Conservation (phyloP, 495 filamentous ascomycete genomes). For the Chaetomium fimeti region DNA sequence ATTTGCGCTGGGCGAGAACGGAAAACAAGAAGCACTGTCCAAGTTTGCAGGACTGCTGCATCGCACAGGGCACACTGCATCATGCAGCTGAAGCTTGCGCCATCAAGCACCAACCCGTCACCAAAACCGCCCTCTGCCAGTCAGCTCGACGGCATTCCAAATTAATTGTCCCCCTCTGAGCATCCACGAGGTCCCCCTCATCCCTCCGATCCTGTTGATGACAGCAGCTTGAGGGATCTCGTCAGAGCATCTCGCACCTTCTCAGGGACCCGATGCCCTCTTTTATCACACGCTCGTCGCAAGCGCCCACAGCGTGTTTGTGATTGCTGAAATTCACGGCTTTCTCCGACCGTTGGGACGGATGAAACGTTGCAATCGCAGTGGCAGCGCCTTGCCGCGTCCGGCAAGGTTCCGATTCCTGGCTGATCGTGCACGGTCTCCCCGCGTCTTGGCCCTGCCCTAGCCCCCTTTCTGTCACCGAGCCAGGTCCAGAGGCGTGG, state of each 20-base stretch:
- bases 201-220: neutral
- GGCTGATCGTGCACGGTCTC: slow-evolving; percentile 12
- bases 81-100: slow-evolving; percentile 3
- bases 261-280: neutral
- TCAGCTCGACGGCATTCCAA: slow-evolving; percentile 6
- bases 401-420: slow-evolving; percentile 8
- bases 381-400: slow-evolving; percentile 7
- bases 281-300: neutral
- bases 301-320: neutral
- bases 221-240: neutral
- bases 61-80: slow-evolving; percentile 4
- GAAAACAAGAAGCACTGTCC: neutral
- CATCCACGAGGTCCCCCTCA: neutral
- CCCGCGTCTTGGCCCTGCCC: slow-evolving; percentile 21
- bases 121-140: slow-evolving; percentile 1
- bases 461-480: slow-evolving; percentile 23
- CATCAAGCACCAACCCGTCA: slow-evolving; percentile 3
- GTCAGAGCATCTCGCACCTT: neutral
- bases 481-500: neutral
- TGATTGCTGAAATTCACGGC: neutral
- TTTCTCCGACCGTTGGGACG: slow-evolving; percentile 14
- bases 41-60: neutral
- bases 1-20: slow-evolving; percentile 14
- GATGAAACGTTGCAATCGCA: slow-evolving; percentile 25
- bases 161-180: slow-evolving; percentile 11